Percentiles rank a stretch among this genome's conserved stretches.
Conservation (phyloP, 495 filamentous ascomycete species). For the Paragyromitra xinjiangensis region DNA sequence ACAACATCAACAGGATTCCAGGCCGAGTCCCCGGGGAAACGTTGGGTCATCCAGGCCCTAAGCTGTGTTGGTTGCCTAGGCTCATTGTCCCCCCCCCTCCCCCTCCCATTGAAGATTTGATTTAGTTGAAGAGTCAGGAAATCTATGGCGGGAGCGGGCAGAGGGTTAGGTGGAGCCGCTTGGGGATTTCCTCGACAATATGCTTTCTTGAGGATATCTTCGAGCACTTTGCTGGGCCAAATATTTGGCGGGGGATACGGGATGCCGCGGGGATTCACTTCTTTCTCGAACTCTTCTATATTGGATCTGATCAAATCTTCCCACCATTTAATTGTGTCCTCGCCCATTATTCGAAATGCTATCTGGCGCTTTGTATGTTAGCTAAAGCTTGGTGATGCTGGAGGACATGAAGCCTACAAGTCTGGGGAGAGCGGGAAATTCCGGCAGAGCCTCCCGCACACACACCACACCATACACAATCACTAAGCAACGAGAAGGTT, state of each 20-base stretch:
- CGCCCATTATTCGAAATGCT: slow-evolving; percentile 21
- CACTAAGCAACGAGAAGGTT: background rate
- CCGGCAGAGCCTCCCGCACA: slow-evolving; percentile 30
- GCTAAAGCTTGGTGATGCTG: background rate
- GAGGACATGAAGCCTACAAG: background rate
- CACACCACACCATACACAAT: background rate
- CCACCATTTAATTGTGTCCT: slow-evolving; percentile 9
- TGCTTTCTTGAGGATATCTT: background rate
- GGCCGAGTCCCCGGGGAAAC: background rate
- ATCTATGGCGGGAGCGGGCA: background rate
- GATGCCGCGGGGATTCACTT: slow-evolving; percentile 25
- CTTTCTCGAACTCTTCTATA: slow-evolving; percentile 17
- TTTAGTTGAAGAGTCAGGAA: slow-evolving; percentile 18
- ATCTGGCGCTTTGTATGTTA: slow-evolving; percentile 1
- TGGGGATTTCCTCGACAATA: background rate
- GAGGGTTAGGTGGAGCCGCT: background rate
- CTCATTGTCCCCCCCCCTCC: background rate
- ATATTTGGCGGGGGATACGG: background rate
- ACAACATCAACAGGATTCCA: slow-evolving; percentile 17
- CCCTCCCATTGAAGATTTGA: background rate
- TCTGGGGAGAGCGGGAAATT: background rate
- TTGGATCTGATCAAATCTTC: slow-evolving; percentile 2
- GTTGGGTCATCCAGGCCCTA: background rate
- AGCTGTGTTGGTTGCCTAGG: background rate
- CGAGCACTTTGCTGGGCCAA: slow-evolving; percentile 17